Evolutionary conservation across 371 early-diverging fungal species (phyloP).

Genomic region (Mortierella sp.): DNA sequence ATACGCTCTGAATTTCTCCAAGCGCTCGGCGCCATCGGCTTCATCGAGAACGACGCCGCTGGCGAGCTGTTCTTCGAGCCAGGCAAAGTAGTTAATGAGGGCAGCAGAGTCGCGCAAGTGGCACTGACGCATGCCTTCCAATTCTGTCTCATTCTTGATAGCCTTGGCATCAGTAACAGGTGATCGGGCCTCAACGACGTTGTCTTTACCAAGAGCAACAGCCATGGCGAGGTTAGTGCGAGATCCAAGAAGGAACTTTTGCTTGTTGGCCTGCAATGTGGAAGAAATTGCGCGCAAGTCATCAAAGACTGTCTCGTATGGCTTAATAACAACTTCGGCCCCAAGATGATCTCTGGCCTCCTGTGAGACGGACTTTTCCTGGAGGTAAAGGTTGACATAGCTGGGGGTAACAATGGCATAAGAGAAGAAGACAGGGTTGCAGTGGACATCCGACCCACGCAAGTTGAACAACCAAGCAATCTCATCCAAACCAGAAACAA

Average conservation of each 20-base stretch:
- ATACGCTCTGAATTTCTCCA: constrained; percentile 54
- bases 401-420: constrained; percentile 86
- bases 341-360: constrained; percentile 77
- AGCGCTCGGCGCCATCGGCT: constrained; percentile 77
- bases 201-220: constrained; percentile 67
- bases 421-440: constrained; percentile 98
- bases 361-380: constrained; percentile 76
- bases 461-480: constrained; percentile 98
- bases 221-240: constrained; percentile 73
- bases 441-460: constrained; percentile 97
- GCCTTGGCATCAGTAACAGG: constrained; percentile 88
- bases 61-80: constrained; percentile 92
- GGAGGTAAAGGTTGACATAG: constrained; percentile 83
- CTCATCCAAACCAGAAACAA: constrained; percentile 93
- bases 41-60: constrained; percentile 77
- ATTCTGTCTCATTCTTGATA: constrained; percentile 94
- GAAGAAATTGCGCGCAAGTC: constrained; percentile 67
- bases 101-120: constrained; percentile 97
- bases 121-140: constrained; percentile 94
- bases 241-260: constrained; percentile 68
- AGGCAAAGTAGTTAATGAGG: constrained; percentile 91
- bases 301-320: constrained; percentile 86
- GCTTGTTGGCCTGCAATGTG: constrained; percentile 51
- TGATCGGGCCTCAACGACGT: constrained; percentile 69
- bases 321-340: constrained; percentile 68